A percentile compares a stretch with the other conserved stretches of the same genome.
These are phyloP conservation scores for Teunomyces cretensis DNA, from an alignment of 805 yeast species.

Conservation along the genomic window DNA sequence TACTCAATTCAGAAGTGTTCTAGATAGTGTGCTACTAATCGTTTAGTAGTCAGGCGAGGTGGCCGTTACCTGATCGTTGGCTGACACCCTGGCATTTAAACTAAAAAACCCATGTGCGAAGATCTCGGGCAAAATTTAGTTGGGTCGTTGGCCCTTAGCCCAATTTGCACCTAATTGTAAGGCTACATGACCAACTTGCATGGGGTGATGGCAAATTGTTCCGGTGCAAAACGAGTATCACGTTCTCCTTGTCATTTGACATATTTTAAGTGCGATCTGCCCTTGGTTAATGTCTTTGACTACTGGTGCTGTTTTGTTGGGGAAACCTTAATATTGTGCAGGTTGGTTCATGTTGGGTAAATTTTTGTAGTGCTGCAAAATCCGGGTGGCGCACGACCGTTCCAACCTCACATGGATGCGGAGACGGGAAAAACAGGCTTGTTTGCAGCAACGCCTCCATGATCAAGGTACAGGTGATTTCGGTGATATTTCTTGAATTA, in stretches of 20 bases:
- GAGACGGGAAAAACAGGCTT: too few species aligned
- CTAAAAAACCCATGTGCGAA: not conserved
- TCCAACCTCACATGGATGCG: not conserved
- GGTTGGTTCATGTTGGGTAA: constrained; percentile 2
- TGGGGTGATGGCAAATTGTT: not conserved
- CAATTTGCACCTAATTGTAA: too few species aligned
- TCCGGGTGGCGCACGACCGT: too few species aligned
- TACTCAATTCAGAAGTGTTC: constrained; percentile 1
- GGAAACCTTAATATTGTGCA: constrained; percentile 2
- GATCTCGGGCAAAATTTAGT: not conserved
- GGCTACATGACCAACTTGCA: not conserved
- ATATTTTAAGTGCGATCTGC: not conserved
- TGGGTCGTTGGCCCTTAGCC: not conserved
- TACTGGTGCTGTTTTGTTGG: not conserved
- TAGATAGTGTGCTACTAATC: not conserved
- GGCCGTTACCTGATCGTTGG: too few species aligned
- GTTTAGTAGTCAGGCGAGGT: too few species aligned
- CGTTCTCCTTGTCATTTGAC: not conserved
- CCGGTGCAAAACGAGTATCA: not conserved
- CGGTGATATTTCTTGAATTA: too few species aligned
- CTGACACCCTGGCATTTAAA: not conserved
- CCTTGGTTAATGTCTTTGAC: not conserved
- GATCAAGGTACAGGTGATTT: too few species aligned
- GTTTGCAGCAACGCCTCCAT: too few species aligned
- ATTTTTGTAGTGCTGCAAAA: not conserved